phyloP scores from a whole-genome alignment of 1,139 yeast genomes.

The Yamadazyma diospyri region DNA sequence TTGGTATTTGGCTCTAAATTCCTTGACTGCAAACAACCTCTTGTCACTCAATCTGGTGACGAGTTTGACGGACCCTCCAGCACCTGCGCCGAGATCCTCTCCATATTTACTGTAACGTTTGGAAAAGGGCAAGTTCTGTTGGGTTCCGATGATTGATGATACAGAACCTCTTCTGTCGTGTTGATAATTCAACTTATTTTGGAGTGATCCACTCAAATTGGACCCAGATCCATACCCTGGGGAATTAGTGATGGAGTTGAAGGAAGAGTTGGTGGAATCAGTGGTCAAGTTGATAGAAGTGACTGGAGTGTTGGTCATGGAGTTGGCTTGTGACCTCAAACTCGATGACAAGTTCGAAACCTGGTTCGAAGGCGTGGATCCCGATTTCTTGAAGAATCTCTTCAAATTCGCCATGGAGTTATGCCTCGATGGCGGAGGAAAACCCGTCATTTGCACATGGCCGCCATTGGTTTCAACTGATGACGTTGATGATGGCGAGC shows the following conservation, averaged over 20 bases:
- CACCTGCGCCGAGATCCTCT: constrained; percentile 90
- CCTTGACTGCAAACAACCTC: constrained; percentile 85
- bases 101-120: constrained; percentile 81
- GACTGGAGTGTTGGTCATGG: constrained; percentile 18
- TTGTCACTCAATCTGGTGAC: constrained; percentile 68
- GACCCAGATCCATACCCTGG: constrained; percentile 4
- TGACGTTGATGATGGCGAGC: constrained; percentile 40
- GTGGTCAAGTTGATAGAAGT: constrained; percentile 18
- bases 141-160: constrained; percentile 20
- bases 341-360: constrained; percentile 41
- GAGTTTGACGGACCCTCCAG: constrained; percentile 87
- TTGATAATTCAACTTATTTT: constrained; percentile 29
- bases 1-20: constrained; percentile 74
- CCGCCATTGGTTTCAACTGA: constrained; percentile 24
- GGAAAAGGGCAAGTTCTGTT: constrained; percentile 52
- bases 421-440: constrained; percentile 38
- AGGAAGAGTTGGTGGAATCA: constrained; percentile 28
- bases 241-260: constrained; percentile 25
- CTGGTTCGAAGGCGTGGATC: constrained; percentile 26
- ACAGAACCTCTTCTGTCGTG: constrained; percentile 41
- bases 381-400: constrained; percentile 52
- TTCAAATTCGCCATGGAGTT: constrained; percentile 75
- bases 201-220: constrained; percentile 17
- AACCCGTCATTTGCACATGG: background rate
- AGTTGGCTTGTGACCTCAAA: constrained; percentile 27